Base-by-base conservation (phyloP, 1,284 basidiomycete species). In the Cutaneotrichosporon mucoides region DNA sequence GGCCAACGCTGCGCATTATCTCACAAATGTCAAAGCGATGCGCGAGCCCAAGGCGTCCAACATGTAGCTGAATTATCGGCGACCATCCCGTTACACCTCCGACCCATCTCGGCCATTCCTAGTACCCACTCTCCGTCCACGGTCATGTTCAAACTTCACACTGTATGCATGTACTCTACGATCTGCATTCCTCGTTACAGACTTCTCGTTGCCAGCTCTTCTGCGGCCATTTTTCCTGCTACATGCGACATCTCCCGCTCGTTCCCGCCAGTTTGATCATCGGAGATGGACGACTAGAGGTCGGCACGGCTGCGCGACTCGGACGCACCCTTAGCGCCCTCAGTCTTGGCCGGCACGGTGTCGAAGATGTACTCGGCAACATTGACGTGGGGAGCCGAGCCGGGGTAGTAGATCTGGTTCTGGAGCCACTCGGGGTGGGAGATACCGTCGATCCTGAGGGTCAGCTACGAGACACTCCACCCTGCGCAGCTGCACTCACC, bases 1-100 rank as follows among this genome's bases (percentile, higher is more conserved):
- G 64, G 86, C 88, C 75, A 92, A 92, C 75, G 89, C 90, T 46
- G 86, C 87, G 72, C 92, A 90, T 71, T 92, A 92, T 72, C 73
- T 92, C 62, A 86, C 87, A 66, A 87, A 87, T 6, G 69, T 76
- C 48, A 66, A 69, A 40, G 69, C 71, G 53, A 67, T 77, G 64
- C 72, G 73, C 4, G 68, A 74, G 37, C 74, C 76, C 4, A 45
- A 60, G 55, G 37, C 37, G 15, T 11, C 38, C 9, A 51, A 42
- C 37, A 24, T 15, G 49, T 24, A 51, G 34, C 11, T 15, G 16
- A 9, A 47, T 34, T 34, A 10, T 10, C 33, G n/a, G 8, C 8
- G 12, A 8, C 38, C 38, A 40, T 40, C 12, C 38, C 12, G 38
- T 40, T 40, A 13, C 40, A 41, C 40, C 11, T 41, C 5, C 38